These are phyloP conservation scores for Polyplosphaeria fusca DNA, from an alignment of 495 filamentous ascomycete species.

Conservation along the genomic window DNA sequence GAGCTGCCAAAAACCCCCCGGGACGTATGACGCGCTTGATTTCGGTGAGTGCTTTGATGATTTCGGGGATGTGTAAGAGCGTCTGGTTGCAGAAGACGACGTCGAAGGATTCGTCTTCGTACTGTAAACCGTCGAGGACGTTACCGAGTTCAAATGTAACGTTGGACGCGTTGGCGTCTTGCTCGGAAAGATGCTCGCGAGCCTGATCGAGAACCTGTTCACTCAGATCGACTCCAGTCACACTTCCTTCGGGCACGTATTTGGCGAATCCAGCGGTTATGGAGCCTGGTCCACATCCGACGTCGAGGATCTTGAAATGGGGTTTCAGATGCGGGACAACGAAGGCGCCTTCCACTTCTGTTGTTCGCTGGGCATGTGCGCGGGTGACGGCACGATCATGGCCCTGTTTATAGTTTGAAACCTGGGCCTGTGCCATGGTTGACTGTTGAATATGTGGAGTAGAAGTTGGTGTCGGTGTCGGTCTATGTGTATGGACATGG, in stretches of 20 bases:
- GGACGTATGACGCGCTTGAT: slow-evolving; percentile 51
- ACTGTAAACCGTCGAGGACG: slow-evolving; percentile 47
- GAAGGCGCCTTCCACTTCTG: slow-evolving; percentile 49
- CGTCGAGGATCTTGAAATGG: slow-evolving; percentile 51
- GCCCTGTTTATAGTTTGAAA: neutral
- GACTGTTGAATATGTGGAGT: too few species aligned
- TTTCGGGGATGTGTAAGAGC: slow-evolving; percentile 50
- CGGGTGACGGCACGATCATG: neutral
- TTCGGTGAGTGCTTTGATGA: slow-evolving; percentile 45
- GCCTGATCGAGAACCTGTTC: slow-evolving; percentile 42
- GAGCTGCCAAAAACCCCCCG: slow-evolving; percentile 54
- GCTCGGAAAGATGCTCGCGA: slow-evolving; percentile 21
- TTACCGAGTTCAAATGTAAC: slow-evolving; percentile 43
- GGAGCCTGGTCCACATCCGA: slow-evolving; percentile 57
- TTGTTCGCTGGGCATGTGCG: slow-evolving; percentile 49
- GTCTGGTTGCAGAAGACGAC: slow-evolving; percentile 56
- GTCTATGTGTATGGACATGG: too few species aligned
- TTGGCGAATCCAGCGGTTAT: slow-evolving; percentile 53
- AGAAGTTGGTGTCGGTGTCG: too few species aligned
- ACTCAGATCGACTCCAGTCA: slow-evolving; percentile 47
- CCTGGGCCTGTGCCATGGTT: too few species aligned
- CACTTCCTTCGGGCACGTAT: slow-evolving; percentile 46
- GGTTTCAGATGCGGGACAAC: slow-evolving; percentile 50
- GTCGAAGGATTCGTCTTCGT: slow-evolving; percentile 53
- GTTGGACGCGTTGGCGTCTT: slow-evolving; percentile 33